A percentile compares a stretch with the other conserved stretches of the same genome.
Conservation (phyloP, 768 basidiomycete species). For the Mycena albidolilacea region DNA sequence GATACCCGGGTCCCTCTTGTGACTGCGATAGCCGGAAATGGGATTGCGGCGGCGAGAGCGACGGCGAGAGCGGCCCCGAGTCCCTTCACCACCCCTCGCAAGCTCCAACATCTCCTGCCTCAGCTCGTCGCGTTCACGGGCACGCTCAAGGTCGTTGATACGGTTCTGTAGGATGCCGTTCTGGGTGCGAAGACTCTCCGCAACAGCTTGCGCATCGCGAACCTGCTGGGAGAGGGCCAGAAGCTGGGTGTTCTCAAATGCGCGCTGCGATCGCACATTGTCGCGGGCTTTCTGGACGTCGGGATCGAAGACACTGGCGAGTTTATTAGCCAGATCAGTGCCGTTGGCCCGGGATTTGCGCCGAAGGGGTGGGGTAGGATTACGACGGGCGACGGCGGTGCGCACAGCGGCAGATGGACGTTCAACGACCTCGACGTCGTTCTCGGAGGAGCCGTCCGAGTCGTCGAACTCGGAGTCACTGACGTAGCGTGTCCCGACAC, state of each 20-base stretch:
- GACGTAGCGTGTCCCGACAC: slow-evolving; percentile 18
- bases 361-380: slow-evolving; percentile 9
- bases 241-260: slow-evolving; percentile 12
- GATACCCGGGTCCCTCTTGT: slow-evolving; percentile 11
- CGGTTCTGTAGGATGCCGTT: slow-evolving; percentile 28
- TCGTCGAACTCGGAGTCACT: slow-evolving; percentile 18
- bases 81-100: slow-evolving; percentile 4
- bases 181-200: slow-evolving; percentile 33
- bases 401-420: neutral
- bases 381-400: slow-evolving; percentile 3
- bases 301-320: slow-evolving; percentile 11
- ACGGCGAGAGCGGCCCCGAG: slow-evolving; percentile 1
- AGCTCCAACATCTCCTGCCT: slow-evolving; percentile 28
- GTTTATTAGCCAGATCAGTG: slow-evolving; percentile 6
- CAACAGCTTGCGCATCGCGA: slow-evolving; percentile 18
- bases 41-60: too few species aligned
- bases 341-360: slow-evolving; percentile 9
- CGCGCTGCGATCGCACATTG: slow-evolving; percentile 9
- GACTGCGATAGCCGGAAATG: slow-evolving; percentile 17
- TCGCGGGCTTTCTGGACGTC: slow-evolving; percentile 8
- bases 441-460: neutral
- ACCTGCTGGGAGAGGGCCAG: slow-evolving; percentile 22
- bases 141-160: slow-evolving; percentile 29
- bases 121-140: slow-evolving; percentile 36
- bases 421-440: slow-evolving; percentile 3